Evolutionary conservation across 257 asterid genomes (phyloP), one percentile per base, ranked within the genome.

Genomic region (Gentiana dahurica): DNA sequence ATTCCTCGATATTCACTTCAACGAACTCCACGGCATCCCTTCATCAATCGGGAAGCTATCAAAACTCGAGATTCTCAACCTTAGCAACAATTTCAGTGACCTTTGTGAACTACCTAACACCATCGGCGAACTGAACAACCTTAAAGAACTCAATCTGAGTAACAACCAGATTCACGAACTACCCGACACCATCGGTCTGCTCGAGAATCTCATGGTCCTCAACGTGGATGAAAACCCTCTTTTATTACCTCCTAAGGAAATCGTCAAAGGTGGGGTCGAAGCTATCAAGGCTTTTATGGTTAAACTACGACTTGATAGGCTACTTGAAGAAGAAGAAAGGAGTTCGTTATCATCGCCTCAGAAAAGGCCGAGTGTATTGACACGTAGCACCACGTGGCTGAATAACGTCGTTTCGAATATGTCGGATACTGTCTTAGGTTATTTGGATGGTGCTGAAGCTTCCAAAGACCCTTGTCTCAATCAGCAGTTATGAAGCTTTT

Each of bases 71-170:
- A 78, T 68, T 64, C 78, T 91, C 52, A 76, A 87, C 66, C 75
- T 91, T 5, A 73, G 95, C 67, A 79, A 89, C 77, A 91, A 91
- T 70, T 91, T 91, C 77, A 88, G 74, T 45, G 96, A 91, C 75
- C 70, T 91, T 45, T 67, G 74, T 36, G 84, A 78, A 55, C 88
- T 91, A 33, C 96, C 98, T 4, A 79, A 73, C 12, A 76, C 95
- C 35, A 69, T 91, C 34, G 72, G 88, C 48, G 95, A 87, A 71
- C 82, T 91, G 34, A 68, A 54, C 59, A 83, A 57, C 71, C 87
- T 91, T 47, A 86, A 78, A 65, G 98, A 91, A 60, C 87, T 85
- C 36, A 92, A 91, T 72, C 60, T 87, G 75, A 85, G 98, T 81
- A 87, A 91, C 82, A 87, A 91, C 70, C 98, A 91, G 87, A 82